phyloP scores from a whole-genome alignment of 2,329 filamentous ascomycete genomes.

The Alternaria arbusti region DNA sequence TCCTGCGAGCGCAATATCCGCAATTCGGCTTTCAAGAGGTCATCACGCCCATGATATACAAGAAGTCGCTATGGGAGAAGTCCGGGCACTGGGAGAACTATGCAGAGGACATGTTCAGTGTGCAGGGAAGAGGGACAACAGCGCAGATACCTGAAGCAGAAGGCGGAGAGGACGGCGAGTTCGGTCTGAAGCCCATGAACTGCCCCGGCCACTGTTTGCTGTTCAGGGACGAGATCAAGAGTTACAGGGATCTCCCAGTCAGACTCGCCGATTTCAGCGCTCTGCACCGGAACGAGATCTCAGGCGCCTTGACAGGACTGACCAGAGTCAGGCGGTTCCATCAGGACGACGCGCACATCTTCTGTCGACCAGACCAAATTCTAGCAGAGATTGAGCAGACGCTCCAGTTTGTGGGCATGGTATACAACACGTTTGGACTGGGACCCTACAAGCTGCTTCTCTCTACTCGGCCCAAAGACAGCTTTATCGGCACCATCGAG shows the following conservation, averaged over 20 bases:
- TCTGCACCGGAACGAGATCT: constrained; percentile 85
- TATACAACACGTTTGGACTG: constrained; percentile 73
- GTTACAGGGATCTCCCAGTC: constrained; percentile 81
- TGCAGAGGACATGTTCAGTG: constrained; percentile 89
- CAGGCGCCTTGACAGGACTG: constrained; percentile 79
- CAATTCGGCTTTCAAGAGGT: constrained; percentile 88
- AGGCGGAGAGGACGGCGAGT: constrained; percentile 69
- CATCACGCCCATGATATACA: constrained; percentile 89
- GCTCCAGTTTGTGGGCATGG: constrained; percentile 74
- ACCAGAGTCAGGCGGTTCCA: constrained; percentile 87
- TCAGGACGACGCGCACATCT: constrained; percentile 91
- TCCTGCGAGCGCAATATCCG: constrained; percentile 82
- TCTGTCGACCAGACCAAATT: constrained; percentile 80
- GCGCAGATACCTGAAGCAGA: constrained; percentile 54
- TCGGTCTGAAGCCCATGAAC: constrained; percentile 91
- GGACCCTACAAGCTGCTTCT: constrained; percentile 77
- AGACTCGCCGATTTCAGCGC: constrained; percentile 88
- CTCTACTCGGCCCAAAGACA: constrained; percentile 77
- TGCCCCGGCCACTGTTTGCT: constrained; percentile 88
- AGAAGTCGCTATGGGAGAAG: constrained; percentile 82
- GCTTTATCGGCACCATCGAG: constrained; percentile 76
- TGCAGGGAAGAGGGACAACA: constrained; percentile 62
- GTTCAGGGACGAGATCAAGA: constrained; percentile 74
- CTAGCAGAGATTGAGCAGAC: constrained; percentile 75
- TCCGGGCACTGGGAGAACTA: constrained; percentile 91